Conservation (phyloP, 768 basidiomycete genomes). For the Leccinum longicurvipes region DNA sequence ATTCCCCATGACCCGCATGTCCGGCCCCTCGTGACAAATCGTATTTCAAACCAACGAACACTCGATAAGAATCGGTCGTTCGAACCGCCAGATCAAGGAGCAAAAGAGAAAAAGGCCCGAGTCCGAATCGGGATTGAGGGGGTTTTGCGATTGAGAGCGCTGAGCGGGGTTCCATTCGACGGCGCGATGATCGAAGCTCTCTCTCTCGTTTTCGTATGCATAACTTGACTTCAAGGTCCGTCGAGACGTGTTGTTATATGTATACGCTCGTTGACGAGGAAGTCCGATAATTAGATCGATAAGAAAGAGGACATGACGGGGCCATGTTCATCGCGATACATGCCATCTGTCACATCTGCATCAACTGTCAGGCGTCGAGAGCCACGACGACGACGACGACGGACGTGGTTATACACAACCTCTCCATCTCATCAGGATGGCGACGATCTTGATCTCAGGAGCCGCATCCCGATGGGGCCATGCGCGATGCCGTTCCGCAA, state of each 20-base stretch:
- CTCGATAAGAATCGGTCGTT: not conserved
- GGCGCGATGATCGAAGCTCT: not conserved
- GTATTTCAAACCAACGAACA: not conserved
- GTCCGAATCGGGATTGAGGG: conserved; percentile 2
- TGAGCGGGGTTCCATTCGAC: not conserved
- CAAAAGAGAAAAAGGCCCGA: not conserved
- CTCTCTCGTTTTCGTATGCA: not conserved
- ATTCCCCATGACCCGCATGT: not conserved
- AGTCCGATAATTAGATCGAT: not conserved
- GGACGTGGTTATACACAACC: not conserved
- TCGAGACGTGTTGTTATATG: not conserved
- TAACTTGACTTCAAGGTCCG: not conserved
- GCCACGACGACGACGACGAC: not conserved
- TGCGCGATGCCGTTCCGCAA: not conserved
- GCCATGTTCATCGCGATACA: not conserved
- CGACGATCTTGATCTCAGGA: not conserved
- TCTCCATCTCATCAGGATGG: too few species aligned
- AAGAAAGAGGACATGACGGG: not conserved
- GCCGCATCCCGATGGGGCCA: not conserved
- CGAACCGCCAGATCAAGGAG: not conserved
- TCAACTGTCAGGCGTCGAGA: not conserved
- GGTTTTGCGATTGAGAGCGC: conserved; percentile 10
- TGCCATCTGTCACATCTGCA: not conserved
- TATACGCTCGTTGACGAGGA: not conserved
- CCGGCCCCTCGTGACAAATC: not conserved